These are phyloP conservation scores for Geotrichum citri-aurantii DNA, from an alignment of 1,139 yeast genomes.

Conservation along the genomic window DNA sequence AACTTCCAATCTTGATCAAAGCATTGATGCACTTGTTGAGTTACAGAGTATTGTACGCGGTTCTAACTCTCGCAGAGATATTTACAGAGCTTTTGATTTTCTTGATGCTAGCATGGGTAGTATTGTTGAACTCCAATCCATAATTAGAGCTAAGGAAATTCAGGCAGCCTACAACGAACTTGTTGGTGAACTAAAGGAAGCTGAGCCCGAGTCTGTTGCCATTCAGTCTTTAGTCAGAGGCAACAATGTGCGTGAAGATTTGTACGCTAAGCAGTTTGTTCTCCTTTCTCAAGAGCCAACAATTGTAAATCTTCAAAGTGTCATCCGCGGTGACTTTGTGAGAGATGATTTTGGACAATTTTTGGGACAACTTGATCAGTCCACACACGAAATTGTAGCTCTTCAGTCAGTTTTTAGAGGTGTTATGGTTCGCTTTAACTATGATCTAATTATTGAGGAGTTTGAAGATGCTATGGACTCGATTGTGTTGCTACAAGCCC, in stretches of 20 bases:
- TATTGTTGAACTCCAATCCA: slow-evolving; percentile 68
- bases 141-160: slow-evolving; percentile 59
- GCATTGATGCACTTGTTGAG: slow-evolving; percentile 37
- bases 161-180: slow-evolving; percentile 54
- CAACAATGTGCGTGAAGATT: slow-evolving; percentile 2
- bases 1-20: slow-evolving; percentile 48
- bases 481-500: slow-evolving; percentile 47
- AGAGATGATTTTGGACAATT: slow-evolving; percentile 23
- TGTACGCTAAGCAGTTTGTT: background rate
- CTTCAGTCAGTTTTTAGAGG: slow-evolving; percentile 42
- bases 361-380: slow-evolving; percentile 24
- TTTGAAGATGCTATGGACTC: slow-evolving; percentile 42
- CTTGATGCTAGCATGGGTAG: slow-evolving; percentile 51
- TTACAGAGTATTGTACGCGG: slow-evolving; percentile 54
- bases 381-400: slow-evolving; percentile 38
- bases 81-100: slow-evolving; percentile 42
- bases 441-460: slow-evolving; percentile 49
- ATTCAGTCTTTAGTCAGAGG: slow-evolving; percentile 54
- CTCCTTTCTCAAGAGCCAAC: slow-evolving; percentile 9
- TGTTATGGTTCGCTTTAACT: slow-evolving; percentile 46
- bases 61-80: slow-evolving; percentile 35
- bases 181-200: slow-evolving; percentile 3
- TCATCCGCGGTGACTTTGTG: slow-evolving; percentile 29
- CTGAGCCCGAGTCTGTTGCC: slow-evolving; percentile 13
- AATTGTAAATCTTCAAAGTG: slow-evolving; percentile 25